A percentile compares a stretch with the other conserved stretches of the same genome.
These are phyloP conservation scores for Rhizopogon rudus DNA, from an alignment of 768 basidiomycete species.

Conservation along the genomic window DNA sequence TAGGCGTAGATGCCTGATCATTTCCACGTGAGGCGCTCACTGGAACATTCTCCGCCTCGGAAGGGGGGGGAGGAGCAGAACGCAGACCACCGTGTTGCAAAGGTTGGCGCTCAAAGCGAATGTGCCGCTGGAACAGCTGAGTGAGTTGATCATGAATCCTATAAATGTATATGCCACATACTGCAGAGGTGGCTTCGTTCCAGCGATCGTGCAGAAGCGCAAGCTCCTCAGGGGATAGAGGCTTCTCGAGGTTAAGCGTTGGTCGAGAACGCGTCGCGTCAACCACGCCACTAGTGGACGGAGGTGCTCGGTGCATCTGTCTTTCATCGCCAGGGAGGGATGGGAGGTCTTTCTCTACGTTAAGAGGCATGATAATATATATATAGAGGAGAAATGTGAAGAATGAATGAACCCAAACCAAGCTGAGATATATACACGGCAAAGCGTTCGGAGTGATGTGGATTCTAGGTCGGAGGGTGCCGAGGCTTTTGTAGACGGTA, in stretches of 20 bases:
- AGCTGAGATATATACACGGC: neutral
- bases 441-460: neutral
- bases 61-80: slow-evolving; percentile 9
- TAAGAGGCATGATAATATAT: slow-evolving; percentile 5
- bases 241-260: slow-evolving; percentile 13
- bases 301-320: neutral
- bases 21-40: neutral
- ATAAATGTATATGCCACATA: slow-evolving; percentile 1
- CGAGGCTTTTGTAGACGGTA: neutral
- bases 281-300: neutral
- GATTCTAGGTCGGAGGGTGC: neutral
- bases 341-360: slow-evolving; percentile 19
- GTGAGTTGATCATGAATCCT: slow-evolving; percentile 1
- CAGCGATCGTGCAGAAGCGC: slow-evolving; percentile 15
- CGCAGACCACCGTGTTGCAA: neutral
- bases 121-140: slow-evolving; percentile 10
- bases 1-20: neutral
- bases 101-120: slow-evolving; percentile 15
- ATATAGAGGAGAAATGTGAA: neutral
- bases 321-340: slow-evolving; percentile 6
- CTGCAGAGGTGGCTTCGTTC: slow-evolving; percentile 21
- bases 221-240: slow-evolving; percentile 15
- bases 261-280: slow-evolving; percentile 9
- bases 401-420: neutral
- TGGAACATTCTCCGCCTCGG: neutral